Conservation (phyloP, 305 asterid species). For the Fraxinus sp. region DNA sequence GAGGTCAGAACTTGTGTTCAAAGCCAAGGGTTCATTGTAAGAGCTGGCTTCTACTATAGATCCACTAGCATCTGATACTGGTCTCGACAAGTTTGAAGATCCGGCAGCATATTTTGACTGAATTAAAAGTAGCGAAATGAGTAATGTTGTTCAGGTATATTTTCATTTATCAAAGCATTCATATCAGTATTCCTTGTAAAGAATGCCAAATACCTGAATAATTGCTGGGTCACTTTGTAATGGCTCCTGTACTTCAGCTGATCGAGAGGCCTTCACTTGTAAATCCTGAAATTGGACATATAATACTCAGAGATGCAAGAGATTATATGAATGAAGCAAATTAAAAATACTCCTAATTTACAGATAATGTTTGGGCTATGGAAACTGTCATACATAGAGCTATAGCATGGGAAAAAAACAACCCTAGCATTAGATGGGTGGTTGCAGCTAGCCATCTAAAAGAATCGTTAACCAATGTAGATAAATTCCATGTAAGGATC, state of each 20-base stretch:
- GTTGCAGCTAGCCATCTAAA: neutral
- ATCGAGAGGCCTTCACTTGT: conserved; percentile 57
- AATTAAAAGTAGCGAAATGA: conserved; percentile 14
- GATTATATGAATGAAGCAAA: neutral
- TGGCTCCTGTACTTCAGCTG: conserved; percentile 53
- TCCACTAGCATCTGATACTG: conserved; percentile 39
- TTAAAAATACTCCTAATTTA: neutral
- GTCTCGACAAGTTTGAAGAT: conserved; percentile 40
- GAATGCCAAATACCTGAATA: conserved; percentile 52
- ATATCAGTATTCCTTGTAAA: neutral
- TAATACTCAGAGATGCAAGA: neutral
- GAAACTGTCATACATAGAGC: neutral
- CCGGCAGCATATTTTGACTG: conserved; percentile 52
- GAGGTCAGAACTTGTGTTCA: conserved; percentile 33
- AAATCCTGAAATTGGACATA: conserved; percentile 51
- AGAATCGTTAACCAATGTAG: neutral
- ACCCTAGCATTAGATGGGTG: neutral
- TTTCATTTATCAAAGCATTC: conserved; percentile 5
- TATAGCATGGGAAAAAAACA: neutral
- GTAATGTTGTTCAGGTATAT: conserved; percentile 8
- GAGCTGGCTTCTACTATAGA: conserved; percentile 37
- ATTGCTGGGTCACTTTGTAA: conserved; percentile 66
- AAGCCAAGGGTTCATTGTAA: conserved; percentile 38
- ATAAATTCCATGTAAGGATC: neutral
- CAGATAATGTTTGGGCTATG: neutral